Conservation (phyloP, 1,284 basidiomycete genomes). For the Volvariella surrecta region DNA sequence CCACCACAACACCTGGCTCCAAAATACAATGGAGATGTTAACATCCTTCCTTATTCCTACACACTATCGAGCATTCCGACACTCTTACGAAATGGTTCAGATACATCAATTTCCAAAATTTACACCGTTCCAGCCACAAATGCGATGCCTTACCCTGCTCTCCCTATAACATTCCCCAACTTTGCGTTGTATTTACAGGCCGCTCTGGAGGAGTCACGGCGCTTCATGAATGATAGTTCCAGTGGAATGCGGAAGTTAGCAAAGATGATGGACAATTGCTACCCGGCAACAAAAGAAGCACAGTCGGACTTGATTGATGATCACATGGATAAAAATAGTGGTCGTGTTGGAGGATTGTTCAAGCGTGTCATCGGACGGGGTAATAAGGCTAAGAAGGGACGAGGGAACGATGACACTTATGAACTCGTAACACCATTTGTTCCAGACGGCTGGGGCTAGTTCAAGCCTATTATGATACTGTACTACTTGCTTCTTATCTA, state of each 20-base stretch:
- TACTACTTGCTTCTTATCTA: too few relatives aligned
- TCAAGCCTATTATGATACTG: too few relatives aligned
- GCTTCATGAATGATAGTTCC: slow-evolving; percentile 45
- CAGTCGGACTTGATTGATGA: background rate
- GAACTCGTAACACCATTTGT: slow-evolving; percentile 75
- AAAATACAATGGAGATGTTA: slow-evolving; percentile 48
- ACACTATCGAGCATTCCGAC: slow-evolving; percentile 46
- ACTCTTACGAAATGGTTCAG: slow-evolving; percentile 52
- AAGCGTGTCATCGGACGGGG: slow-evolving; percentile 53
- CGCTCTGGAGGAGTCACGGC: slow-evolving; percentile 58
- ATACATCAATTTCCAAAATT: slow-evolving; percentile 53
- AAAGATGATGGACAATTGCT: slow-evolving; percentile 53
- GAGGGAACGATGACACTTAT: slow-evolving; percentile 64
- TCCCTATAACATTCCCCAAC: slow-evolving; percentile 67
- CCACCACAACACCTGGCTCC: slow-evolving; percentile 34
- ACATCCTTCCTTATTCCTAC: slow-evolving; percentile 63
- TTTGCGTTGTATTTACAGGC: slow-evolving; percentile 67
- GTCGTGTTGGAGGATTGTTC: slow-evolving; percentile 39
- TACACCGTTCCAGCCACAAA: slow-evolving; percentile 59
- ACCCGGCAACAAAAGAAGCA: slow-evolving; percentile 33
- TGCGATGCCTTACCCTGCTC: slow-evolving; percentile 50
- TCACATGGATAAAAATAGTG: slow-evolving; percentile 22
- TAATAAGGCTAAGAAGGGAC: slow-evolving; percentile 33
- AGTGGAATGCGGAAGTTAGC: slow-evolving; percentile 57
- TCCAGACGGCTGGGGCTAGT: slow-evolving; percentile 47